Percentiles rank a stretch among this genome's conserved stretches.
Conservation (phyloP, 2,329 filamentous ascomycete species). For the Arachnopeziza araneosa region DNA sequence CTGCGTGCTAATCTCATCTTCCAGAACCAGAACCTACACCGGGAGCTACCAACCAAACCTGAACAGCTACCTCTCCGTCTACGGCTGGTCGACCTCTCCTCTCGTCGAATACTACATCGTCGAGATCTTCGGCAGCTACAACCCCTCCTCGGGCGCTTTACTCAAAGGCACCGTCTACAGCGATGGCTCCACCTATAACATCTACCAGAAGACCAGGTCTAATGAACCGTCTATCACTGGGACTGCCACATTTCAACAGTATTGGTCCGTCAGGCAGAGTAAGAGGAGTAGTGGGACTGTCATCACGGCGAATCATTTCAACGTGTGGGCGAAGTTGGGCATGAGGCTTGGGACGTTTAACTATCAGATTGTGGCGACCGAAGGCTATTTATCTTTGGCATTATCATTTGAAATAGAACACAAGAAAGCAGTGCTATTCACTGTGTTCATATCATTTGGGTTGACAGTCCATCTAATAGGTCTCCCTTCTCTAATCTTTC, state of each 20-base stretch:
- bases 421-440: too few species aligned
- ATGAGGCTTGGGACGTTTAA: constrained; percentile 40
- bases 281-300: constrained; percentile 47
- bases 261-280: constrained; percentile 44
- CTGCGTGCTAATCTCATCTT: not conserved
- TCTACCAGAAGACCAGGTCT: constrained; percentile 33
- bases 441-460: too few species aligned
- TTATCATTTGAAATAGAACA: too few species aligned
- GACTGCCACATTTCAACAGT: constrained; percentile 45
- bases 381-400: too few species aligned
- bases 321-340: constrained; percentile 44
- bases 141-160: constrained; percentile 41
- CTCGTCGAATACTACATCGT: constrained; percentile 6
- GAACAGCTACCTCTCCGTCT: constrained; percentile 26
- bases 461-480: too few species aligned
- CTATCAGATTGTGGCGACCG: constrained; percentile 42
- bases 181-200: constrained; percentile 48
- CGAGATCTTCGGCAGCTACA: constrained; percentile 31
- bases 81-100: constrained; percentile 1
- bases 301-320: constrained; percentile 44
- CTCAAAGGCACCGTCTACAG: constrained; percentile 44
- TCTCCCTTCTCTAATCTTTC: too few species aligned
- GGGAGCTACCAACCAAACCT: not conserved
- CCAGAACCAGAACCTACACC: not conserved
- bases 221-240: constrained; percentile 41